Conservation (phyloP, 1,284 basidiomycete genomes). For the Ceratobasidium sp. region DNA sequence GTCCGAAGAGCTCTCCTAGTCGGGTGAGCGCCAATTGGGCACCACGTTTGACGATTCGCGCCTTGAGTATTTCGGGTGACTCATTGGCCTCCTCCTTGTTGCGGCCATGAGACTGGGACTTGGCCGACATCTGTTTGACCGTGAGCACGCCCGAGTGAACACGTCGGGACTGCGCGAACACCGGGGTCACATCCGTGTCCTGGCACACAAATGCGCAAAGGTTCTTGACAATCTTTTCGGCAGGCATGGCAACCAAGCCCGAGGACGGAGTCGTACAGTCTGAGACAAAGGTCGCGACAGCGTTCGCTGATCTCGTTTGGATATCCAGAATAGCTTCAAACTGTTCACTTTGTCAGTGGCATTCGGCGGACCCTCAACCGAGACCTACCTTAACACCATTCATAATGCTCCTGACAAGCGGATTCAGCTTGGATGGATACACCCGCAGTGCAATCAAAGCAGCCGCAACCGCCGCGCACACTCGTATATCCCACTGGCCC, state of each 20-base stretch:
- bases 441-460: slow-evolving; percentile 86
- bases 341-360: slow-evolving; percentile 52
- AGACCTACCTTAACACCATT: slow-evolving; percentile 88
- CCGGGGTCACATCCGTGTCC: slow-evolving; percentile 87
- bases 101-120: slow-evolving; percentile 49
- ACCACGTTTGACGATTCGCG: slow-evolving; percentile 68
- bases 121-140: slow-evolving; percentile 58
- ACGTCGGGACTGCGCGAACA: slow-evolving; percentile 74
- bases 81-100: slow-evolving; percentile 58
- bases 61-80: slow-evolving; percentile 56
- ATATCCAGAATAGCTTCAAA: slow-evolving; percentile 89
- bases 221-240: slow-evolving; percentile 98
- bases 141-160: slow-evolving; percentile 78
- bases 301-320: slow-evolving; percentile 86
- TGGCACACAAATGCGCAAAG: slow-evolving; percentile 96
- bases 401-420: slow-evolving; percentile 96
- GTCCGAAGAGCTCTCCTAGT: slow-evolving; percentile 80
- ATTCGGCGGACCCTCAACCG: background rate
- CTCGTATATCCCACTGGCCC: slow-evolving; percentile 84
- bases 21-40: slow-evolving; percentile 84
- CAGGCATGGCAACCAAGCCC: slow-evolving; percentile 54
- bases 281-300: slow-evolving; percentile 87
- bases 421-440: slow-evolving; percentile 93
- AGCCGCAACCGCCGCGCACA: slow-evolving; percentile 87
- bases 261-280: slow-evolving; percentile 75